Conservation (phyloP, 176 grass and related monocot species). For the Ampelocalamus luodianensis region DNA sequence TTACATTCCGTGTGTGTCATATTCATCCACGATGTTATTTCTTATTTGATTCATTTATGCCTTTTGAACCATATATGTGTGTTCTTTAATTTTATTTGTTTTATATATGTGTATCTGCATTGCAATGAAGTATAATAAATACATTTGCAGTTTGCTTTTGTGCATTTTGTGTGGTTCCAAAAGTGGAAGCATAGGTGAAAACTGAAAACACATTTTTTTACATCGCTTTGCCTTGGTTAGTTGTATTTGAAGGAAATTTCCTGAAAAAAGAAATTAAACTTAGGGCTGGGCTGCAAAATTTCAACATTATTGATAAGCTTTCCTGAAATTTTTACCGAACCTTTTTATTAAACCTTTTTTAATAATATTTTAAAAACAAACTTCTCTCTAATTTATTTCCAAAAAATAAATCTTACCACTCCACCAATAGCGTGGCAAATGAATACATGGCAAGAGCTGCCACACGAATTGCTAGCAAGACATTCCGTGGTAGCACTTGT, state of each 20-base stretch:
- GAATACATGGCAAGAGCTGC: no score
- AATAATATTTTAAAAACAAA: no score
- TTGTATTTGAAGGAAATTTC: neutral
- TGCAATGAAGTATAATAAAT: neutral
- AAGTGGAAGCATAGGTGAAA: neutral
- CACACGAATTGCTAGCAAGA: no score
- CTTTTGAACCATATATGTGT: neutral
- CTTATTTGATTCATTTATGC: slow-evolving; percentile 23
- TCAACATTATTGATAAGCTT: no score
- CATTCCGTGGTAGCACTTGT: no score
- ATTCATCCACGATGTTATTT: slow-evolving; percentile 32
- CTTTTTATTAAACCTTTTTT: no score
- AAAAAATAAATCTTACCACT: no score
- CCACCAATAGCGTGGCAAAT: no score
- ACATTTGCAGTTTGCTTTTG: neutral
- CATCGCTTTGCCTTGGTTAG: neutral
- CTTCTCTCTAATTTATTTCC: no score
- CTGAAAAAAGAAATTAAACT: no score
- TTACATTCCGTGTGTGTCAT: neutral
- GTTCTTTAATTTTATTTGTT: neutral
- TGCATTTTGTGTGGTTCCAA: neutral
- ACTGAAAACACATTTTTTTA: neutral
- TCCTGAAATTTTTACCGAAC: no score
- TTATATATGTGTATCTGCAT: neutral
- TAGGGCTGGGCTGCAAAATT: no score